These are phyloP conservation scores for Westerdykella ornata DNA, from an alignment of 2,329 filamentous ascomycete genomes.

Conservation along the genomic window DNA sequence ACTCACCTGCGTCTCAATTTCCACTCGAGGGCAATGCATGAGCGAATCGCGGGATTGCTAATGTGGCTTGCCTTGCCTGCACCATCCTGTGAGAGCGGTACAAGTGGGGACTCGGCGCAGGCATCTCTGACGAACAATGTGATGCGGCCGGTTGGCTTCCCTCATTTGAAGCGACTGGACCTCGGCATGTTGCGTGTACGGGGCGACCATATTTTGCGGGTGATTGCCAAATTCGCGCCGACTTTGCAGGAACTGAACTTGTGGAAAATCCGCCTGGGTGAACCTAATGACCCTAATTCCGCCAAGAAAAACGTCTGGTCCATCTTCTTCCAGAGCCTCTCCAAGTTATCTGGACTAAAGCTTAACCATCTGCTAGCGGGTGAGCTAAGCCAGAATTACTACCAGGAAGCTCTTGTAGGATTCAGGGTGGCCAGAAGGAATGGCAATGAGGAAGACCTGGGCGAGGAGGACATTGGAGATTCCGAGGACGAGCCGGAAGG, in stretches of 20 bases:
- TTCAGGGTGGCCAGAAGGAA: too few relatives aligned
- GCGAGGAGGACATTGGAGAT: background rate
- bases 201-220: slow-evolving; percentile 6
- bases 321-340: slow-evolving; percentile 12
- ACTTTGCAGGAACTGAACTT: slow-evolving; percentile 44
- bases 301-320: slow-evolving; percentile 13
- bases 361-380: slow-evolving; percentile 4
- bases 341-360: background rate
- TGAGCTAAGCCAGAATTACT: background rate
- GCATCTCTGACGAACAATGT: slow-evolving; percentile 11
- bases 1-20: slow-evolving; percentile 52
- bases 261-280: slow-evolving; percentile 38
- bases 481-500: slow-evolving; percentile 1
- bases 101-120: too few relatives aligned
- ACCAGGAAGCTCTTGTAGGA: too few relatives aligned
- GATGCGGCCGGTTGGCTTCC: slow-evolving; percentile 23
- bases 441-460: too few relatives aligned
- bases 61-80: too few relatives aligned
- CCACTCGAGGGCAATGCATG: slow-evolving; percentile 9
- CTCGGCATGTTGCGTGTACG: slow-evolving; percentile 16
- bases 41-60: too few relatives aligned
- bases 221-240: slow-evolving; percentile 38
- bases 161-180: slow-evolving; percentile 16
- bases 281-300: slow-evolving; percentile 2
- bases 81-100: too few relatives aligned